Percentiles rank a stretch among this genome's conserved stretches.
These are phyloP conservation scores for Nannochloropsis salina DNA, from an alignment of 108 stramenopile genomes.

Conservation along the genomic window DNA sequence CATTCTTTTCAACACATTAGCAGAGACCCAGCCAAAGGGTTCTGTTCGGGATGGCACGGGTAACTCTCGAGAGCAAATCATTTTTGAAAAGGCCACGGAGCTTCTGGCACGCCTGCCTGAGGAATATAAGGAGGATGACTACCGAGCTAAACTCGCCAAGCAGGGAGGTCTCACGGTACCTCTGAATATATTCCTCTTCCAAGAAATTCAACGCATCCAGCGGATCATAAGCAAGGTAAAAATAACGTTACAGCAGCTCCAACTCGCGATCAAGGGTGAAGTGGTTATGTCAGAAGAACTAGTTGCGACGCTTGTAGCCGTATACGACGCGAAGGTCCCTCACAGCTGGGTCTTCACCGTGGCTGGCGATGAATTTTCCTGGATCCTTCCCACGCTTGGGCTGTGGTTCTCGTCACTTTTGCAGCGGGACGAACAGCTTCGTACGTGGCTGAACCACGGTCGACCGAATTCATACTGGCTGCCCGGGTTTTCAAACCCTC, in stretches of 20 bases:
- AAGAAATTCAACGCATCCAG: slow-evolving; percentile 78
- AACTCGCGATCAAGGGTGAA: slow-evolving; percentile 78
- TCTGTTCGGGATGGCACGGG: slow-evolving; percentile 62
- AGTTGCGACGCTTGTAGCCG: slow-evolving; percentile 65
- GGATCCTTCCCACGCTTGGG: slow-evolving; percentile 70
- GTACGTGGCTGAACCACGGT: slow-evolving; percentile 67
- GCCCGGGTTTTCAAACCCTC: slow-evolving; percentile 79
- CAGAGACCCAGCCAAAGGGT: slow-evolving; percentile 77
- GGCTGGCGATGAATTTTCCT: slow-evolving; percentile 80
- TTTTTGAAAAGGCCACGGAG: slow-evolving; percentile 67
- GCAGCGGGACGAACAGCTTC: slow-evolving; percentile 68
- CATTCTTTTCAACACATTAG: slow-evolving; percentile 66
- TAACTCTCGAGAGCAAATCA: slow-evolving; percentile 65
- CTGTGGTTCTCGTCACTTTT: slow-evolving; percentile 76
- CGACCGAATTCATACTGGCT: slow-evolving; percentile 71
- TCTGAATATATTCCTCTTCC: slow-evolving; percentile 78
- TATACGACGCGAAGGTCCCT: slow-evolving; percentile 72
- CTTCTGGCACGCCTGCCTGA: slow-evolving; percentile 67
- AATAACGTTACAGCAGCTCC: slow-evolving; percentile 66
- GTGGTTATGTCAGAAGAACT: slow-evolving; percentile 78
- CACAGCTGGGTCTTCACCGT: slow-evolving; percentile 71
- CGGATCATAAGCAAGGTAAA: slow-evolving; percentile 69
- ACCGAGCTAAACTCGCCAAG: slow-evolving; percentile 69
- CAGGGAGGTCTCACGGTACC: slow-evolving; percentile 72
- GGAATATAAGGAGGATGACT: slow-evolving; percentile 74